Percentiles rank a stretch among this genome's conserved stretches.
Evolutionary conservation across 108 stramenopile genomes (phyloP).

Genomic region (Nitzschia inconspicua): DNA sequence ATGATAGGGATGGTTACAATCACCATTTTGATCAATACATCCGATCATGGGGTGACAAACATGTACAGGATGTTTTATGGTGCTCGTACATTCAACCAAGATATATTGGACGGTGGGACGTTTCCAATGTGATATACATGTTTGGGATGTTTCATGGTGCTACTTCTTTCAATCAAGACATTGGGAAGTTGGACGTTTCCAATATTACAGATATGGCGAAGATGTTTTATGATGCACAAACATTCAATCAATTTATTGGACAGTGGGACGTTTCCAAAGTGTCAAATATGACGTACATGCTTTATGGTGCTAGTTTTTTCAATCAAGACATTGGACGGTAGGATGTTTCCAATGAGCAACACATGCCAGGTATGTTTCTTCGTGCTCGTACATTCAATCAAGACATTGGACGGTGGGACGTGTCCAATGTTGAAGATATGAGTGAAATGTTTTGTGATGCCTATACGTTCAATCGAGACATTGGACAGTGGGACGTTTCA

Average conservation of each 20-base stretch:
- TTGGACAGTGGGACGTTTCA: slow-evolving; percentile 10
- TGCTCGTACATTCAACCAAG: background rate
- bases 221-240: slow-evolving; percentile 24
- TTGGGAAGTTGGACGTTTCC: slow-evolving; percentile 16
- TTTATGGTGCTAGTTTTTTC: slow-evolving; percentile 4
- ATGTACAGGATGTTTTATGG: slow-evolving; percentile 16
- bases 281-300: slow-evolving; percentile 10
- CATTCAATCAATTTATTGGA: slow-evolving; percentile 29
- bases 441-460: slow-evolving; percentile 22
- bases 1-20: no score
- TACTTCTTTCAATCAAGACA: slow-evolving; percentile 25
- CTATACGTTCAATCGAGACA: slow-evolving; percentile 24
- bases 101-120: slow-evolving; percentile 28
- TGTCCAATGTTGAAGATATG: slow-evolving; percentile 9
- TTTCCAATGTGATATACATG: slow-evolving; percentile 25
- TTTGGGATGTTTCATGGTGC: slow-evolving; percentile 21
- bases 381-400: slow-evolving; percentile 28
- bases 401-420: slow-evolving; percentile 7
- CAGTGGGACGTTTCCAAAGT: slow-evolving; percentile 23
- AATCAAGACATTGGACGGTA: slow-evolving; percentile 9
- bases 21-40: no score
- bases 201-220: slow-evolving; percentile 6
- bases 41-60: slow-evolving; percentile 1
- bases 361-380: slow-evolving; percentile 30
- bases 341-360: slow-evolving; percentile 9